These are phyloP conservation scores for Corynascus novoguineensis DNA, from an alignment of 495 filamentous ascomycete species.

Conservation along the genomic window DNA sequence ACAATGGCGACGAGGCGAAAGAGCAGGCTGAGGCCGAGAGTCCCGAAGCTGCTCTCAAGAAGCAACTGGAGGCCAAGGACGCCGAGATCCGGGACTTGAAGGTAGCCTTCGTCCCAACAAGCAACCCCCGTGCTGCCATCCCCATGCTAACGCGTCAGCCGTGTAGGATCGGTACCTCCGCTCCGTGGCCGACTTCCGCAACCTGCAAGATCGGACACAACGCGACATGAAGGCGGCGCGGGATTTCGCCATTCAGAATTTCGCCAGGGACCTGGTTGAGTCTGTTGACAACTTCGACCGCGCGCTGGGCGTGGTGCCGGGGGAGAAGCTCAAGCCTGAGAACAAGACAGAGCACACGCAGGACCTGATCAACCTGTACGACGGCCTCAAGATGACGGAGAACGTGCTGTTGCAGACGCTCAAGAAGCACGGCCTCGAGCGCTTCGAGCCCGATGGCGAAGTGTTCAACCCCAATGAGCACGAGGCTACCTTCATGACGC, in stretches of 20 bases:
- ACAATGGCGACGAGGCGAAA: constrained; percentile 33
- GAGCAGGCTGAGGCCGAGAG: constrained; percentile 29
- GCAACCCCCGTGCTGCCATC: background rate
- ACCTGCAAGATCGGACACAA: constrained; percentile 89
- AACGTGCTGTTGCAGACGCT: constrained; percentile 80
- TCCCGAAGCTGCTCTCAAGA: constrained; percentile 28
- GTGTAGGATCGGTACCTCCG: constrained; percentile 85
- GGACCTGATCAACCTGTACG: constrained; percentile 74
- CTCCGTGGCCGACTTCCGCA: constrained; percentile 90
- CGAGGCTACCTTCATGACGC: constrained; percentile 91
- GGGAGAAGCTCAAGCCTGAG: constrained; percentile 57
- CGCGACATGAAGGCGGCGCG: constrained; percentile 81
- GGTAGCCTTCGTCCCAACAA: constrained; percentile 44
- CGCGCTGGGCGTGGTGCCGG: constrained; percentile 71
- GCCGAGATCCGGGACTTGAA: constrained; percentile 81
- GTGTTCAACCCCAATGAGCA: constrained; percentile 94
- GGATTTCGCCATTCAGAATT: constrained; percentile 91
- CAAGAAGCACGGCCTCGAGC: constrained; percentile 87
- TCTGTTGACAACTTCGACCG: constrained; percentile 95
- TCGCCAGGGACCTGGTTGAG: constrained; percentile 90
- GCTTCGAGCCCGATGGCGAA: constrained; percentile 72
- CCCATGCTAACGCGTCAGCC: constrained; percentile 1
- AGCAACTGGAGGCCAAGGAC: constrained; percentile 77
- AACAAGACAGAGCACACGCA: constrained; percentile 52
- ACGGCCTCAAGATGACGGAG: constrained; percentile 92